phyloP scores from a whole-genome alignment of 2,329 filamentous ascomycete species.

The Aspergillus novoparasiticus region DNA sequence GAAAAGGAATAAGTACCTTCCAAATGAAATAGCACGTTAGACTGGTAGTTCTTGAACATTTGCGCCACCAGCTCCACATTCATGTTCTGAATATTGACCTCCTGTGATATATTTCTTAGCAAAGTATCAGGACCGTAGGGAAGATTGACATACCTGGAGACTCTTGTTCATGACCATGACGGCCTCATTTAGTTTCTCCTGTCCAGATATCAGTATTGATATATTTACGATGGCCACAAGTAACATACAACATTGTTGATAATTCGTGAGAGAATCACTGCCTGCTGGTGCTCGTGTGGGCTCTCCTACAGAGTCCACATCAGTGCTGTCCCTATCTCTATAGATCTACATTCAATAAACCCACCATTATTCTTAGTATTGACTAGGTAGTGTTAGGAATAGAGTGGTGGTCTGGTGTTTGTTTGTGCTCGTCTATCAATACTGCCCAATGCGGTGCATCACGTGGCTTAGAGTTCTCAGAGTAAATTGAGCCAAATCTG shows the following conservation, averaged over 20 bases:
- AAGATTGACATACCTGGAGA: slow-evolving; percentile 65
- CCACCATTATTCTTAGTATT: slow-evolving; percentile 21
- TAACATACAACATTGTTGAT: slow-evolving; percentile 90
- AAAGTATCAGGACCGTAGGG: not conserved
- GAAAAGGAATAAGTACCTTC: slow-evolving; percentile 66
- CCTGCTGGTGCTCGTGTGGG: slow-evolving; percentile 97
- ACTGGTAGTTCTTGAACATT: slow-evolving; percentile 99
- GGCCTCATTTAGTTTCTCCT: slow-evolving; percentile 98
- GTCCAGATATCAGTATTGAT: slow-evolving; percentile 4
- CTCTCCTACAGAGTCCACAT: slow-evolving; percentile 65
- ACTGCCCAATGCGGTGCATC: slow-evolving; percentile 2
- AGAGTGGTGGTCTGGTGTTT: slow-evolving; percentile 13
- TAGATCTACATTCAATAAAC: not conserved
- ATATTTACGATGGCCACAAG: not conserved
- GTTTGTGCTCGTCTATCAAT: slow-evolving; percentile 15
- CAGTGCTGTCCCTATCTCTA: not conserved
- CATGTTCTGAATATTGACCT: slow-evolving; percentile 99
- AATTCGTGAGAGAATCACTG: slow-evolving; percentile 86
- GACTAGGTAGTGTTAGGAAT: not conserved
- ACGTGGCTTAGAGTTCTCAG: slow-evolving; percentile 14
- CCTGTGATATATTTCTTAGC: slow-evolving; percentile 54
- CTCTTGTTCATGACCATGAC: slow-evolving; percentile 90
- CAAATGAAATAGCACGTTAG: slow-evolving; percentile 93
- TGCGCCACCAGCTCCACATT: slow-evolving; percentile 96
- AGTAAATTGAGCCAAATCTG: not conserved